These are phyloP conservation scores for Fomitopsis betulina DNA, from an alignment of 1,284 basidiomycete species.

Conservation along the genomic window DNA sequence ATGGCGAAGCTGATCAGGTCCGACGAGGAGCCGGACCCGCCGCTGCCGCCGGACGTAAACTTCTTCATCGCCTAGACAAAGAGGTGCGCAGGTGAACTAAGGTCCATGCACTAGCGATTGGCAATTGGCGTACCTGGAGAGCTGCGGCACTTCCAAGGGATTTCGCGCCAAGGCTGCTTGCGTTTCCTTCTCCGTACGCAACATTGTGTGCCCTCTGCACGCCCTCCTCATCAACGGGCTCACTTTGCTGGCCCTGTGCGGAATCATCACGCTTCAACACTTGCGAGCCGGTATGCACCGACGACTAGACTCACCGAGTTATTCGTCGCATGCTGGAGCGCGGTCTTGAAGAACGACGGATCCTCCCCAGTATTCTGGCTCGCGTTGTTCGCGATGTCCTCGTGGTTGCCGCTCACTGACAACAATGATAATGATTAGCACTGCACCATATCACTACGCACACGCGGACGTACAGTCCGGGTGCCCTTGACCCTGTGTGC, in stretches of 20 bases:
- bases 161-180: conserved; percentile 47
- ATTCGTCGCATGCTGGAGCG: conserved; percentile 44
- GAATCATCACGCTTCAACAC: not conserved
- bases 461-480: conserved; percentile 29
- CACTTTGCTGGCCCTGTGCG: conserved; percentile 42
- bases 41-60: conserved; percentile 54
- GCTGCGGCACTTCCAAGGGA: conserved; percentile 75
- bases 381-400: conserved; percentile 51
- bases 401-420: conserved; percentile 48
- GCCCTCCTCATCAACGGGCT: conserved; percentile 63
- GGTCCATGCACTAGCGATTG: not conserved
- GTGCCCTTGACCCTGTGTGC: conserved; percentile 11
- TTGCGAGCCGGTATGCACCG: not conserved
- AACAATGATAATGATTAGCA: not conserved
- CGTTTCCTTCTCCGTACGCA: conserved; percentile 52
- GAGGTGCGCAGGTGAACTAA: not conserved
- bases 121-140: conserved; percentile 47
- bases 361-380: conserved; percentile 47
- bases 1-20: conserved; percentile 81
- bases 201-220: conserved; percentile 57
- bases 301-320: conserved; percentile 36
- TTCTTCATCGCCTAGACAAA: conserved; percentile 46
- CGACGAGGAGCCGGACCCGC: conserved; percentile 43
- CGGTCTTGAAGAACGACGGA: conserved; percentile 45
- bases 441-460: not conserved